A percentile compares a stretch with the other conserved stretches of the same genome.
phyloP scores from a whole-genome alignment of 305 asterid species.

The Fraxinus paxiana region DNA sequence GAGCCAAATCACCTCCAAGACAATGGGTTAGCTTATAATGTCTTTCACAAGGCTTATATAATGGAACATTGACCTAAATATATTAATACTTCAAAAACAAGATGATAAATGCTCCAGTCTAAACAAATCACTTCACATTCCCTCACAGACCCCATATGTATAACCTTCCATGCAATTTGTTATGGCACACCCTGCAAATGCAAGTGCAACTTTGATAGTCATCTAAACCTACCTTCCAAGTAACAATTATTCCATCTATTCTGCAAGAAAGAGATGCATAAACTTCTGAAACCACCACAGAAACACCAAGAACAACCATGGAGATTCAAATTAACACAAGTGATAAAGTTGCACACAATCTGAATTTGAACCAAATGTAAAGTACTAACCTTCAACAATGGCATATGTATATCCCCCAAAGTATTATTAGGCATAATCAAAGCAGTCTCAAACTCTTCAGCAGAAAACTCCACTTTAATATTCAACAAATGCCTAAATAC shows the following conservation, averaged over 20 bases:
- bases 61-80: background rate
- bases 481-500: conserved; percentile 87
- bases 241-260: background rate
- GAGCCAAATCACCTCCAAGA: background rate
- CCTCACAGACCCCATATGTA: background rate
- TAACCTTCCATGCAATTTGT: background rate
- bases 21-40: background rate
- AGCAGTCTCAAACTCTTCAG: conserved; percentile 96
- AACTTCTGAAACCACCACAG: background rate
- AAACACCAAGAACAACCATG: background rate
- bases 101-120: background rate
- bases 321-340: background rate
- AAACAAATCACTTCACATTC: background rate
- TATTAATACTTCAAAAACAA: background rate
- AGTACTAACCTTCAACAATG: conserved; percentile 75
- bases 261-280: background rate
- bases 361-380: background rate
- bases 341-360: conserved; percentile 8
- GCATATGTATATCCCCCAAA: conserved; percentile 88
- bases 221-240: background rate
- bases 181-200: background rate
- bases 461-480: conserved; percentile 81
- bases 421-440: conserved; percentile 73
- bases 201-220: background rate
- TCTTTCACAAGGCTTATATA: background rate